phyloP scores from a whole-genome alignment of 2,329 filamentous ascomycete genomes.

The Pestalotiopsis sp. region DNA sequence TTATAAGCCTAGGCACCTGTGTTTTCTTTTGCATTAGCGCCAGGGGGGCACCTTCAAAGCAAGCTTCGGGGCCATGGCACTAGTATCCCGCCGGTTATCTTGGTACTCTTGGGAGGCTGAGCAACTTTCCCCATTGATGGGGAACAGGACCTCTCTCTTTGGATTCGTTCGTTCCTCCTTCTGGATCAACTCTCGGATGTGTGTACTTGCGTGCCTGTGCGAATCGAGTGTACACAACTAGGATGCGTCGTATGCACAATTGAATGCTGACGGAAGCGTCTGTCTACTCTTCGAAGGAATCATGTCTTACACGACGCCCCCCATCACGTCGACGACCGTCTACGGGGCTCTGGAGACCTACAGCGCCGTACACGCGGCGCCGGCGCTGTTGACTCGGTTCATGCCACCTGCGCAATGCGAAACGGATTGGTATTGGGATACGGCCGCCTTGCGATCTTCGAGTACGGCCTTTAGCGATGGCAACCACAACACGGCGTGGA shows the following conservation, averaged over 20 bases:
- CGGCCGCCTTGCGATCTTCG: background rate
- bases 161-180: background rate
- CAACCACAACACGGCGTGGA: conserved; percentile 12
- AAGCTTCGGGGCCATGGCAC: background rate
- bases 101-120: background rate
- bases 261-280: background rate
- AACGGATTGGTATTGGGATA: conserved; percentile 16
- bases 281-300: background rate
- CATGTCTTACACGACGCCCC: conserved; percentile 12
- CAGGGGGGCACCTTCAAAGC: background rate
- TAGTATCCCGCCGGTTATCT: background rate
- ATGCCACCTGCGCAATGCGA: conserved; percentile 7
- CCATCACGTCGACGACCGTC: conserved; percentile 10
- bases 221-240: background rate
- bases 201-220: background rate
- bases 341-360: conserved; percentile 5
- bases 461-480: conserved; percentile 12
- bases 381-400: conserved; percentile 14
- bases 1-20: background rate
- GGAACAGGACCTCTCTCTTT: background rate
- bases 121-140: background rate
- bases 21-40: background rate
- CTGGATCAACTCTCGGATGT: background rate
- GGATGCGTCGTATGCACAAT: background rate
- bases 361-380: conserved; percentile 7